Base-by-base conservation (phyloP, 805 yeast species). In the Peterozyma xylosa region DNA sequence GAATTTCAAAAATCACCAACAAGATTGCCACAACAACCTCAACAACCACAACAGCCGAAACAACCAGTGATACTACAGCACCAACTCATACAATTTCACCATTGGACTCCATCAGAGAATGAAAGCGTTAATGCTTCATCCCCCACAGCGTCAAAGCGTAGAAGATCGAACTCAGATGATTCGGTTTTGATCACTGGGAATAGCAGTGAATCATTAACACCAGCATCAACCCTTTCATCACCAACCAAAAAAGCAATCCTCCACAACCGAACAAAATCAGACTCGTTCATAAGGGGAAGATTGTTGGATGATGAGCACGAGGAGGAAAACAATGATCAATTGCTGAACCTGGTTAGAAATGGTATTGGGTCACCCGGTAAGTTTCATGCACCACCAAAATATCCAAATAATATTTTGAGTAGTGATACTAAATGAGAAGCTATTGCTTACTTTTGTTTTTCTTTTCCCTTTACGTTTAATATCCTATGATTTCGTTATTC, bases 31-130 rank as follows among this genome's bases (percentile, higher is more conserved):
- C 51, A 46, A 27, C 37, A 38, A 43, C 53, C 43, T n/a, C n/a
- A n/a, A 30, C 43, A 29, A 36, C 33, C 30, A 34, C 45, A 39
- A 15, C 46, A 21, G 17, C 70, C 69, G 9, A 60, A 55, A 44
- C 67, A 57, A 40, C 62, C 55, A 38, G 64, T 60, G 6, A 68
- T 67, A 30, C 55, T 63, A 15, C 73, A 64, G 47, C 76, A 71
- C 51, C 76, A 71, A 46, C 59, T 71, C 11, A 71, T 71, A 13
- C 77, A 71, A 48, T 71, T 71, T 50, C 76, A 71, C 43, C 77
- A 71, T 48, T 71, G 76, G 76, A 66, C 64, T 43, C 76, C 75
- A 5, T 32, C 34, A 32, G 34, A 14, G 34, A 32, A 32, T 32
- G 34, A 11, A 13, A 32, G 14, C 15, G 15, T 14, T 9, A 13